Base-by-base conservation (phyloP, 306 rosid species). In the Lagenaria siceraria region DNA sequence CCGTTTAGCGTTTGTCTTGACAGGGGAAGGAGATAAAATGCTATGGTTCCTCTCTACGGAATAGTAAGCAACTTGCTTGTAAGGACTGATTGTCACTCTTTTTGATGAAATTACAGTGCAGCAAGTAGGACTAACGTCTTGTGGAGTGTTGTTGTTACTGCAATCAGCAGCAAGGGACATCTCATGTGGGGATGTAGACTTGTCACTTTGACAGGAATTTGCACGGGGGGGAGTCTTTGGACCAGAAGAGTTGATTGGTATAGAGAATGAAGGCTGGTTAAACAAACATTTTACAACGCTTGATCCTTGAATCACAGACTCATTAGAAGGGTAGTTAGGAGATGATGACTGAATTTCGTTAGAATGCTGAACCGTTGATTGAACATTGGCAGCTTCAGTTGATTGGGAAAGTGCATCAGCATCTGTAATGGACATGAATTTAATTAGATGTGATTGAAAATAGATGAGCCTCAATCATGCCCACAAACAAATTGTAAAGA, bases 61-160 rank as follows among this genome's bases (percentile, higher is more conserved):
- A 55, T 77, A 77, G 83, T 82, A 84, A 77, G 90, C 85, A 56
- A 89, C 81, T 71, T 93, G 90, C 62, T 89, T 84, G 75, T 77
- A 80, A 59, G 97, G 97, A 63, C 93, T 88, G 48, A 91, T 87
- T 55, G 88, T 85, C 52, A 93, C 93, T 80, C 92, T 90, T 81
- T 93, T 90, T 77, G 97, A 87, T 78, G 98, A 81, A 75, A 91
- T 87, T 48, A 91, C 91, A 76, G 93, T 82, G 83, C 87, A 89
- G 77, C 88, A 78, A 56, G 88, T 76, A 0, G 96, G 84, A 17
- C 84, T 78, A 38, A 80, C 18, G n/a, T 79, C 87, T 62, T 69
- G 85, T 54, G 89, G 84, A 63, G 80, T 76, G 75, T 33, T 82
- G 71, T 40, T 80, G 58, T 76, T 48, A 55, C 87, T 83, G 83